Conservation (phyloP, 2,329 filamentous ascomycete species). For the Pseudodiploospora longispora region DNA sequence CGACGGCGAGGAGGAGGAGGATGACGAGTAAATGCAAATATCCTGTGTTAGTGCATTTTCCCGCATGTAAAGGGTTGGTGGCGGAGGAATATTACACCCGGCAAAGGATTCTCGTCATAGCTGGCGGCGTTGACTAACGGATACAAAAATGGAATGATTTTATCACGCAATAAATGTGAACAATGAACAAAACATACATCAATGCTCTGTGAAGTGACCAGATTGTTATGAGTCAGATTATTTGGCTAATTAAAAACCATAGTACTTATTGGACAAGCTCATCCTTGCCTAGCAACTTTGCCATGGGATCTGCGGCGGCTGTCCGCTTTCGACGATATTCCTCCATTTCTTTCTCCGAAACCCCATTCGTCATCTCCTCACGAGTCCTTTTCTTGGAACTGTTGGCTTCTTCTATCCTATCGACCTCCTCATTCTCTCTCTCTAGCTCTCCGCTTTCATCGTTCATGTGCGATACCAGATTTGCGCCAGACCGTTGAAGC, state of each 20-base stretch:
- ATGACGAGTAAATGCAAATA: conserved; percentile 56
- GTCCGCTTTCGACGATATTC: conserved; percentile 70
- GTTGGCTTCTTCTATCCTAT: conserved; percentile 22
- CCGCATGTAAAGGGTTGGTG: conserved; percentile 18
- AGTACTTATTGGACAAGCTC: conserved; percentile 34
- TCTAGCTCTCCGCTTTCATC: conserved; percentile 19
- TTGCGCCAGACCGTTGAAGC: conserved; percentile 41
- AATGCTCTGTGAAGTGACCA: no score
- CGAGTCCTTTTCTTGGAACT: conserved; percentile 61
- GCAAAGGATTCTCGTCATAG: conserved; percentile 37
- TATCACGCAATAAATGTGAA: conserved; percentile 12
- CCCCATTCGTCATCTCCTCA: conserved; percentile 68
- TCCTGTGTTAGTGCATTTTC: conserved; percentile 22
- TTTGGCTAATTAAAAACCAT: conserved; percentile 3
- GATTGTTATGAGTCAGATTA: no score
- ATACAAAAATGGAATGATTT: conserved; percentile 37
- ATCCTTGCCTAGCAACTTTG: conserved; percentile 67
- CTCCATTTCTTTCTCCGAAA: conserved; percentile 80
- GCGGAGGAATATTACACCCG: conserved; percentile 28
- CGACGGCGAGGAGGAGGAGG: conserved; percentile 72
- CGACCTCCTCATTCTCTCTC: conserved; percentile 18
- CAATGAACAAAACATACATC: no score
- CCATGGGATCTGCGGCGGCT: conserved; percentile 79
- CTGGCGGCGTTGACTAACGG: conserved; percentile 44
- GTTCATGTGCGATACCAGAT: conserved; percentile 25